Conservation (phyloP, 345 rosid genomes). For the Populus tremula region DNA sequence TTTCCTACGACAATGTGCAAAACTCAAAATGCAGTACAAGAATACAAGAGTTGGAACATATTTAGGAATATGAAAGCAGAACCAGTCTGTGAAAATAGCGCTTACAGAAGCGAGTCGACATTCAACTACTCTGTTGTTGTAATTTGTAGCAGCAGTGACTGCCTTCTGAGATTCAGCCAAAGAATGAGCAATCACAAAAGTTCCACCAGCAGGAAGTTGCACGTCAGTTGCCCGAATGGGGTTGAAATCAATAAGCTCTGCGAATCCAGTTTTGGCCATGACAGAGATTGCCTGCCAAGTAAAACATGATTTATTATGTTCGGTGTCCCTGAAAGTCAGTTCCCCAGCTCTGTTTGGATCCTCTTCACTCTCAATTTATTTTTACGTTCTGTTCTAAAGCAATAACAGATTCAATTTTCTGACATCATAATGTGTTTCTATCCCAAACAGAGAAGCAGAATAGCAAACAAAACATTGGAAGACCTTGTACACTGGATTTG, state of each 20-base stretch:
- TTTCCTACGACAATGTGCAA: background rate
- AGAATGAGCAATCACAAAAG: conserved; percentile 89
- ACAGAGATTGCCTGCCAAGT: conserved; percentile 83
- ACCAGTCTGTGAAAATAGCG: conserved; percentile 3
- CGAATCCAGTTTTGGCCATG: conserved; percentile 94
- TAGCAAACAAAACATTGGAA: background rate
- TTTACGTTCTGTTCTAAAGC: background rate
- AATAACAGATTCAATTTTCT: background rate
- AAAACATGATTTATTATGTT: background rate
- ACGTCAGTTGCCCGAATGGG: conserved; percentile 96
- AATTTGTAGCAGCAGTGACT: conserved; percentile 91
- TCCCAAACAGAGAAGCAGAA: background rate
- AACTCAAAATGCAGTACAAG: background rate
- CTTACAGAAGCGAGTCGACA: conserved; percentile 93
- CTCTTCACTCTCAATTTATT: background rate
- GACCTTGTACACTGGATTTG: background rate
- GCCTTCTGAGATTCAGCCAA: conserved; percentile 96
- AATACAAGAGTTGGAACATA: background rate
- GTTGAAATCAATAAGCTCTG: conserved; percentile 98
- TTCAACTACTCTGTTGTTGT: conserved; percentile 96
- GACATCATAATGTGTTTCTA: too few species aligned
- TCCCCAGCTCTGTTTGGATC: background rate
- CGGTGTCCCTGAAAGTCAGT: background rate
- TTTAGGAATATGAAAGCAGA: background rate
- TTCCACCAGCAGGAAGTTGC: conserved; percentile 92